Evolutionary conservation across 345 rosid species (phyloP), one percentile per base, ranked within the genome.

Genomic region (Aquilaria malaccensis): DNA sequence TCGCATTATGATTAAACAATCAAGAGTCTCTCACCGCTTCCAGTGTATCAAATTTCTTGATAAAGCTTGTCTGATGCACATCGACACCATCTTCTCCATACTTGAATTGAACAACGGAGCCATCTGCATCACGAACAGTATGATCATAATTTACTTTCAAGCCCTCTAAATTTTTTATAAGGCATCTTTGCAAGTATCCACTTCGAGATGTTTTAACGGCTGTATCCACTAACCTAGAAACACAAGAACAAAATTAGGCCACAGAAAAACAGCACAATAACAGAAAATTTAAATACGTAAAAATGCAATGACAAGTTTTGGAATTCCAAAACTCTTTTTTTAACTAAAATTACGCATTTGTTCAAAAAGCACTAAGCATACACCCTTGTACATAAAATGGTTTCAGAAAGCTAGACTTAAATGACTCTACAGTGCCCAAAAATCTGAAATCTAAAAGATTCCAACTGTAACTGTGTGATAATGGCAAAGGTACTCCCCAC

Each of bases 181-280:
- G 81, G 74, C 99, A 94, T 73, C 99, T 88, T 70, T 94, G 99
- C 54, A 94, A 86, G 82, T 94, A 94, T 49, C 99, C 99, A 86
- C 99, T 94, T 58, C 99, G 96, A 57, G 99, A 94, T 73, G 99
- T 94, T 74, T 94, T 94, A 62, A 94, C 99, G 43, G 99, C 97
- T 46, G 99, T 94, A 71, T 94, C 97, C 72, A 94, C 99, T 60
- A 94, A 81, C 80, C 99, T 94, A 73, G 46, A 67, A 63, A 63
- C 58, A 65, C 70, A 62, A 59, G 52, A 74, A 22, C 59, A 65
- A 59, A 46, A 58, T 72, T 31, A 67, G 29, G 6, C 67, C 43
- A 52, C 32, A 6, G 10, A 56, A 50, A 22, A 33, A 14, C 5
- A 30, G 46, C 30, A 56, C 29, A 54, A 62, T 22, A 51, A 29